Evolutionary conservation across 495 filamentous ascomycete species (phyloP).

Genomic region (Xylaria flabelliformis): DNA sequence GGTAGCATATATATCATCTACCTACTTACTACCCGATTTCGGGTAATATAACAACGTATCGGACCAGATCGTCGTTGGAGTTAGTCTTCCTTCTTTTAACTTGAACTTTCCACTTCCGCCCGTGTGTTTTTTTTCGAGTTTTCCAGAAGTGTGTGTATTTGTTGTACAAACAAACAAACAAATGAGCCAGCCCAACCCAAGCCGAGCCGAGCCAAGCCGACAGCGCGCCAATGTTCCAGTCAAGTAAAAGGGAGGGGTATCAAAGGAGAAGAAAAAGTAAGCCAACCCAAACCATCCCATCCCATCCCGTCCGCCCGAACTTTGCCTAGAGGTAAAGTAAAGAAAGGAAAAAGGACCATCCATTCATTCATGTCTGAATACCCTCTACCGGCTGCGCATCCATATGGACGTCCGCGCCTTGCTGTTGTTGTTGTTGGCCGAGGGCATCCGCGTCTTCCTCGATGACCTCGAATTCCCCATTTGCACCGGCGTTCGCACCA

Average conservation of each 20-base stretch:
- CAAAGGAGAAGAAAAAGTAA: neutral
- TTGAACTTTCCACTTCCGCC: neutral
- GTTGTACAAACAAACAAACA: neutral
- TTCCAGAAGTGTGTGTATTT: neutral
- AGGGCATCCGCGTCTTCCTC: conserved; percentile 34
- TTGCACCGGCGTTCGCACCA: conserved; percentile 43
- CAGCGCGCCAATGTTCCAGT: neutral
- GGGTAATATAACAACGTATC: neutral
- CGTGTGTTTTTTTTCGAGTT: neutral
- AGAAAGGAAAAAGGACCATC: neutral
- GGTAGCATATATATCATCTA: neutral
- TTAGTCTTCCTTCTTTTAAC: neutral
- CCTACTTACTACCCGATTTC: neutral
- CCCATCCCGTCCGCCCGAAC: too few species aligned
- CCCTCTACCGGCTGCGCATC: conserved; percentile 10
- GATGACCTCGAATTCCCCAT: conserved; percentile 30
- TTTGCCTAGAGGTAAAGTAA: neutral
- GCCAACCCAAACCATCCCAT: too few species aligned
- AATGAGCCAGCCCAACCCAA: neutral
- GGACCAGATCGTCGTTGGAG: neutral
- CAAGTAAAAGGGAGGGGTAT: conserved; percentile 15
- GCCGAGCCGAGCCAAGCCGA: neutral
- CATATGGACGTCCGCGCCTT: neutral
- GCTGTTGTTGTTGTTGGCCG: neutral
- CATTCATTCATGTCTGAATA: neutral